Conservation (phyloP, 768 basidiomycete species). For the Serpula lacrymans region DNA sequence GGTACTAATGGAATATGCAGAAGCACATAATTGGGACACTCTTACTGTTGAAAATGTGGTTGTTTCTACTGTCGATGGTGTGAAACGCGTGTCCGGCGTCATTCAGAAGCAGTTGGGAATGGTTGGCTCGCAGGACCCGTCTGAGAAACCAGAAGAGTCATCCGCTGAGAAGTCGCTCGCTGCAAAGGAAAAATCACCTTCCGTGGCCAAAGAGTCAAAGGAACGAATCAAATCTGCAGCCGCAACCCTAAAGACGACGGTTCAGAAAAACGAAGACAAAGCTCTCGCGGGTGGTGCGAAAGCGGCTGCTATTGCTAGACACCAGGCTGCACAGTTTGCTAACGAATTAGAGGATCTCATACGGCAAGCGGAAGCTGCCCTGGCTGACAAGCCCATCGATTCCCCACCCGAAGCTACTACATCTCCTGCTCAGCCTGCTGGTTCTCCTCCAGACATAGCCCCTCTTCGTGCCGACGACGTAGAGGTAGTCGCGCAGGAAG, state of each 20-base stretch:
- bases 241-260: conserved; percentile 46
- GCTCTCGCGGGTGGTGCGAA: conserved; percentile 27
- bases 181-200: conserved; percentile 32
- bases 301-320: conserved; percentile 39
- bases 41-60: conserved; percentile 61
- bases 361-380: conserved; percentile 67
- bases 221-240: conserved; percentile 40
- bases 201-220: conserved; percentile 40
- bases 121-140: conserved; percentile 33
- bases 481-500: conserved; percentile 22
- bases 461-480: conserved; percentile 19
- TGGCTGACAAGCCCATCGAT: conserved; percentile 43
- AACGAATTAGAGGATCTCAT: conserved; percentile 69
- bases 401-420: conserved; percentile 19
- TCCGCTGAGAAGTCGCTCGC: conserved; percentile 31
- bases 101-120: conserved; percentile 42
- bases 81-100: conserved; percentile 47
- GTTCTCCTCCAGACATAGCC: conserved; percentile 22
- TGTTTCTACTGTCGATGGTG: conserved; percentile 47
- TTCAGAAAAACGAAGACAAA: conserved; percentile 35
- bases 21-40: conserved; percentile 74
- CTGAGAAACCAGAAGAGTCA: conserved; percentile 28
- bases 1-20: conserved; percentile 75
- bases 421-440: conserved; percentile 19
- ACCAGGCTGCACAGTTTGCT: conserved; percentile 48